These are phyloP conservation scores for Coix lacrymajobi DNA, from an alignment of 176 grass and related monocot genomes.

Conservation along the genomic window DNA sequence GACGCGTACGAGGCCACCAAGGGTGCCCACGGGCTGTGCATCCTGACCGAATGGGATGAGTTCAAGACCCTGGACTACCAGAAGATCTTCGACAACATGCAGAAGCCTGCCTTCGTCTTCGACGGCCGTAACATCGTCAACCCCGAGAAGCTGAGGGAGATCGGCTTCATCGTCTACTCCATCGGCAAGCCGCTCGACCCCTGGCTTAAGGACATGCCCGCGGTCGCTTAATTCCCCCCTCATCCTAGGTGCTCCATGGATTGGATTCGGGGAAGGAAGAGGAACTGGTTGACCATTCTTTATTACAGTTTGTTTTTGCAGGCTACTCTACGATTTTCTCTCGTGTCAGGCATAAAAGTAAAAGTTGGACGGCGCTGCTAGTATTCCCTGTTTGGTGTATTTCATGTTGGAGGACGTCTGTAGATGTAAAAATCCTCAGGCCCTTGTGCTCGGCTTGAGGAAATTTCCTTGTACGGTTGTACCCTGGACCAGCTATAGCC, in stretches of 20 bases:
- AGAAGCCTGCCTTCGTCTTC: slow-evolving; percentile 82
- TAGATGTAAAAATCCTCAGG: slow-evolving; percentile 28
- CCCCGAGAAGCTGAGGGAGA: slow-evolving; percentile 77
- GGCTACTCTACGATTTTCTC: slow-evolving; percentile 21
- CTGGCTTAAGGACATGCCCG: slow-evolving; percentile 92
- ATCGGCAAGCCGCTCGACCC: slow-evolving; percentile 86
- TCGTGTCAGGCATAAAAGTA: slow-evolving; percentile 23
- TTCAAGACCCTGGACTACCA: slow-evolving; percentile 78
- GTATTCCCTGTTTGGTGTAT: slow-evolving; percentile 9
- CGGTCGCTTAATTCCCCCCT: slow-evolving; percentile 40
- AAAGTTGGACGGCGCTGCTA: slow-evolving; percentile 29
- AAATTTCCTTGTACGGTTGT: slow-evolving; percentile 28
- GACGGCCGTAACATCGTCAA: slow-evolving; percentile 76
- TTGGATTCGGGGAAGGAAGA: neutral
- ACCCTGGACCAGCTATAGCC: slow-evolving; percentile 34
- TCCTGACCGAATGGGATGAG: slow-evolving; percentile 91
- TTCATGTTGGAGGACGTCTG: slow-evolving; percentile 26
- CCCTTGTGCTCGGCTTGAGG: slow-evolving; percentile 10
- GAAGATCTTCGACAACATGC: slow-evolving; percentile 85
- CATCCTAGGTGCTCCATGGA: neutral
- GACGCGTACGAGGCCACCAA: slow-evolving; percentile 86
- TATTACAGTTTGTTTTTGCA: slow-evolving; percentile 61
- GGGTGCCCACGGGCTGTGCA: slow-evolving; percentile 74
- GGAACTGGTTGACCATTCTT: slow-evolving; percentile 62
- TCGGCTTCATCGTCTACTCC: slow-evolving; percentile 91